A percentile compares a stretch with the other conserved stretches of the same genome.
Conservation (phyloP, 192 early-diverging fungal species). For the Bifiguratus adelaidae region DNA sequence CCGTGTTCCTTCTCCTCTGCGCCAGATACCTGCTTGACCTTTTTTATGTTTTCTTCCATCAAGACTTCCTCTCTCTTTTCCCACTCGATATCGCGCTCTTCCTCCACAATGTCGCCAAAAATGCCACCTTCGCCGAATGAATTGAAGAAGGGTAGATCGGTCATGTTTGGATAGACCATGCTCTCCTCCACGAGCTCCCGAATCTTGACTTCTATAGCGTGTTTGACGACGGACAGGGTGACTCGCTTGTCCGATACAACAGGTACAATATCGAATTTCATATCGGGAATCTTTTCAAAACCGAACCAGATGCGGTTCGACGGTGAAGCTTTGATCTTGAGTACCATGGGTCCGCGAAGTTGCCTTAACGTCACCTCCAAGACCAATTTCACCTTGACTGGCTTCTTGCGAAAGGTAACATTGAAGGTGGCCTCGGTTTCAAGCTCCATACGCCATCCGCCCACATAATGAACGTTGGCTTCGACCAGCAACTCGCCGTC, state of each 20-base stretch:
- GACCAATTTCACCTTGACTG: constrained; percentile 59
- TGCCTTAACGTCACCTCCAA: constrained; percentile 61
- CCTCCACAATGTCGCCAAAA: constrained; percentile 31
- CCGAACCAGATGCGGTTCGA: constrained; percentile 80
- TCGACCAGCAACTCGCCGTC: constrained; percentile 61
- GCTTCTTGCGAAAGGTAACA: constrained; percentile 10
- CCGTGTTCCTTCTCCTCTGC: too few species aligned
- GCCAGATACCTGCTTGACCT: too few species aligned
- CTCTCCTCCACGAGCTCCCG: constrained; percentile 65
- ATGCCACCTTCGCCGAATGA: constrained; percentile 38
- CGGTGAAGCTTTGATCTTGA: constrained; percentile 65
- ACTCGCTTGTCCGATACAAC: constrained; percentile 72
- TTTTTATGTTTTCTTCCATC: too few species aligned
- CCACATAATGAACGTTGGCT: constrained; percentile 63
- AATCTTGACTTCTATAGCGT: constrained; percentile 70
- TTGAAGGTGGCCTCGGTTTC: constrained; percentile 39
- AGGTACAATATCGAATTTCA: constrained; percentile 60
- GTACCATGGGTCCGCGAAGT: constrained; percentile 59
- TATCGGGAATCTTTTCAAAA: constrained; percentile 60
- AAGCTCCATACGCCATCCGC: constrained; percentile 63
- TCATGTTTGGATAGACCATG: constrained; percentile 77
- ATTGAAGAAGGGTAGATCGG: constrained; percentile 69
- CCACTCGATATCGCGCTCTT: too few species aligned
- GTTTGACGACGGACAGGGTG: constrained; percentile 56
- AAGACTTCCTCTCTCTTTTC: too few species aligned